These are phyloP conservation scores for Elsinoe ampelina DNA, from an alignment of 2,329 filamentous ascomycete genomes.

Conservation along the genomic window DNA sequence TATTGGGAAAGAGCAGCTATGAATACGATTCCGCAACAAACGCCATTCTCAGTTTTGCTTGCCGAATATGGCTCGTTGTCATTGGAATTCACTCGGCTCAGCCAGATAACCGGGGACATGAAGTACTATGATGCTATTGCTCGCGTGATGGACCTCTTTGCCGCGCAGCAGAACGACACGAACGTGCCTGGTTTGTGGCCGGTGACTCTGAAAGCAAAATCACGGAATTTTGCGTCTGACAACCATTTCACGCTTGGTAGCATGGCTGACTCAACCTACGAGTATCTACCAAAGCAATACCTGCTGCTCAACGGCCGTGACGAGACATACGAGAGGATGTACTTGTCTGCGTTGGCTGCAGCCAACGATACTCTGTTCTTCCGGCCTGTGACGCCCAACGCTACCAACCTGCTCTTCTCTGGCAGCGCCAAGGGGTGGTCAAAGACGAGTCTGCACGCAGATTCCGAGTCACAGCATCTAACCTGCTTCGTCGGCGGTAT, in stretches of 20 bases:
- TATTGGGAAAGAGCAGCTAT: conserved; percentile 37
- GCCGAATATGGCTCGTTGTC: conserved; percentile 50
- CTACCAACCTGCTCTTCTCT: conserved; percentile 40
- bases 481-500: conserved; percentile 64
- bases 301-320: conserved; percentile 23
- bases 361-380: conserved; percentile 40
- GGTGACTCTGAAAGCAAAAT: conserved; percentile 39
- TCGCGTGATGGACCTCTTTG: conserved; percentile 48
- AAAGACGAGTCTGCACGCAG: conserved; percentile 20
- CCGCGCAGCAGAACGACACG: conserved; percentile 45
- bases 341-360: conserved; percentile 37
- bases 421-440: conserved; percentile 34
- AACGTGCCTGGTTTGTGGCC: conserved; percentile 56
- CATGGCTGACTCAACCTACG: conserved; percentile 29
- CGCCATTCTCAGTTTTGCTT: conserved; percentile 30
- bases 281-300: conserved; percentile 26
- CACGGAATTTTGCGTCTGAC: conserved; percentile 26
- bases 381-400: conserved; percentile 35
- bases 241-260: conserved; percentile 25
- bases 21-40: conserved; percentile 22
- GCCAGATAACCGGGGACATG: conserved; percentile 51
- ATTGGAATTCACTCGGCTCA: conserved; percentile 56
- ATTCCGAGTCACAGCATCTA: conserved; percentile 48
- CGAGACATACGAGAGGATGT: conserved; percentile 37
- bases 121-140: conserved; percentile 54